A percentile compares a stretch with the other conserved stretches of the same genome.
phyloP scores from a whole-genome alignment of 805 yeast genomes.

The Isabelozyma rhagii region DNA sequence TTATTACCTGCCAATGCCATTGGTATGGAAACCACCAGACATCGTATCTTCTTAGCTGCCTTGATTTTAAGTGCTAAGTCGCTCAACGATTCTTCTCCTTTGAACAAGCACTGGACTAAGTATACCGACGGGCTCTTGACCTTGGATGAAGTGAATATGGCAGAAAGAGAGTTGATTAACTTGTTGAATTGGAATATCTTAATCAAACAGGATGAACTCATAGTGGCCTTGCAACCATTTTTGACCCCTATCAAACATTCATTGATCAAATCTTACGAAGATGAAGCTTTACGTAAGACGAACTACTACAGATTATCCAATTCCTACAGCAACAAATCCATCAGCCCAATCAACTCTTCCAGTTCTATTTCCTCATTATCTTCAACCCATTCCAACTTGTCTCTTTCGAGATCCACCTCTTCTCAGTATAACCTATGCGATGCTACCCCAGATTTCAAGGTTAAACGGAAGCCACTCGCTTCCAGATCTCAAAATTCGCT shows the following conservation, averaged over 20 bases:
- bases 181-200: conserved; percentile 83
- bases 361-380: conserved; percentile 10
- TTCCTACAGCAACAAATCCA: conserved; percentile 9
- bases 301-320: conserved; percentile 30
- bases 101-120: conserved; percentile 93
- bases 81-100: conserved; percentile 89
- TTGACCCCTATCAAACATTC: conserved; percentile 66
- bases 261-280: conserved; percentile 24
- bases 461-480: not conserved
- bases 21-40: conserved; percentile 92
- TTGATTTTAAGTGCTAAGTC: conserved; percentile 89
- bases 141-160: conserved; percentile 78
- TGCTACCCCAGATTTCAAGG: not conserved
- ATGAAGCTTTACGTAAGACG: conserved; percentile 22
- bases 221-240: conserved; percentile 69
- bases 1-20: conserved; percentile 82
- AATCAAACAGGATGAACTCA: conserved; percentile 67
- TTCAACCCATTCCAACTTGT: conserved; percentile 11
- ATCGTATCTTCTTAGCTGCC: conserved; percentile 86
- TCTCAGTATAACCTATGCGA: conserved; percentile 4
- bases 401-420: conserved; percentile 9
- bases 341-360: conserved; percentile 7
- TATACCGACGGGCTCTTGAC: conserved; percentile 85
- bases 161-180: conserved; percentile 83
- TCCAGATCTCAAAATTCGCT: not conserved